Evolutionary conservation across 768 basidiomycete genomes (phyloP), one percentile per base, ranked within the genome.

Genomic region (Kwoniella europaea): DNA sequence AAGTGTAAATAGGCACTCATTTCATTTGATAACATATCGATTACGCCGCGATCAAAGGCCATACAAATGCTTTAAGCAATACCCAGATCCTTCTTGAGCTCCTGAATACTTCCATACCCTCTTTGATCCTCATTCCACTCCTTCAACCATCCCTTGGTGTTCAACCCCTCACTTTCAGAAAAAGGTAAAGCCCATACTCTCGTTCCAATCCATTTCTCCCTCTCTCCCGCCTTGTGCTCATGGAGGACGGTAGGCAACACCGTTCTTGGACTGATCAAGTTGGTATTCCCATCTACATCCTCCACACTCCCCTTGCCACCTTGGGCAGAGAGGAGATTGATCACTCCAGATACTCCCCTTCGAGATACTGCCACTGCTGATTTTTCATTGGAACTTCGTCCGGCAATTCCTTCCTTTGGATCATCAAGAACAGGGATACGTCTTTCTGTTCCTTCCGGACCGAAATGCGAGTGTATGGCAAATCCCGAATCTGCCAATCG

Each of bases 221-320:
- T 29, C n/a, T 58, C 41, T 0, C 44, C 52, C 9, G 35, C 22
- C 7, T 80, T 74, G 29, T 88, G 86, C 56, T 86, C 84, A 9
- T 84, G 87, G 62, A 87, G 71, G 42, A 91, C 86, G 35, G 89
- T 89, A 4, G 90, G 90, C 63, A 91, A 81, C 9, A 90, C 87
- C 22, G 90, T 89, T 20, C 90, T 85, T 3, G 90, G 85, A n/a
- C 86, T 86, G 69, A 91, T 87, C 74, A 91, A 77, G 79, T 91
- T 91, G 46, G 89, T 86, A 82, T 91, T 91, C 43, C 90, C 88
- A 78, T 92, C 91, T 22, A 87, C 89, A 52, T 89, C 85, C 24
- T 90, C 77, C 13, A 88, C 88, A 63, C 72, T 72, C 53, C 60
- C 68, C 57, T 56, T 67, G 2, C 66, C 67, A 46, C 29, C 54